Conservation (phyloP, 495 filamentous ascomycete species). For the Aspergillus asperescens region DNA sequence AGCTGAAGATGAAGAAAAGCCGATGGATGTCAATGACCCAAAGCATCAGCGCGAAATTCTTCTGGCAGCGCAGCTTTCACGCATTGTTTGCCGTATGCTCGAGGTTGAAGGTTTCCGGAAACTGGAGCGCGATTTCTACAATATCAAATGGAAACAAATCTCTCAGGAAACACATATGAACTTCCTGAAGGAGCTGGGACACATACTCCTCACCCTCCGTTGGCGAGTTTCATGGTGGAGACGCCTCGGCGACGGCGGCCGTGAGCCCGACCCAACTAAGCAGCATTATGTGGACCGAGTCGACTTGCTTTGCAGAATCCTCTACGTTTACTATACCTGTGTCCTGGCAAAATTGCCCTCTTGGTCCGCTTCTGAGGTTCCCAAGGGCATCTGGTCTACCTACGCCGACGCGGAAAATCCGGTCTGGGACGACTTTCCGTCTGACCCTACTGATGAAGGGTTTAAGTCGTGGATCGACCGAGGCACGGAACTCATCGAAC, state of each 20-base stretch:
- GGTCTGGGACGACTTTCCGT: constrained; percentile 44
- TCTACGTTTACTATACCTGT: constrained; percentile 49
- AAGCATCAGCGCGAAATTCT: constrained; percentile 42
- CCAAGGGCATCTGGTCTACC: constrained; percentile 41
- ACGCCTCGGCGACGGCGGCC: constrained; percentile 41
- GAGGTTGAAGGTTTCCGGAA: constrained; percentile 49
- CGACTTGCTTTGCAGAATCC: constrained; percentile 43
- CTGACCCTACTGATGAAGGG: constrained; percentile 38
- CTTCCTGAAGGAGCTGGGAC: constrained; percentile 41
- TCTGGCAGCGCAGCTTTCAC: constrained; percentile 43
- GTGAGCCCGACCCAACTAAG: constrained; percentile 37
- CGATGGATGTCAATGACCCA: constrained; percentile 39
- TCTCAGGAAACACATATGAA: constrained; percentile 40
- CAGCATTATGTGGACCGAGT: constrained; percentile 46
- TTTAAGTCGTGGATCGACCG: constrained; percentile 41
- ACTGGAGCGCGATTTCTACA: constrained; percentile 47
- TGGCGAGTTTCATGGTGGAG: constrained; percentile 51
- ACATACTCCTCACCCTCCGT: constrained; percentile 44
- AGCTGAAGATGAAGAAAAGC: constrained; percentile 28
- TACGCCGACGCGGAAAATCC: constrained; percentile 43
- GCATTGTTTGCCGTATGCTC: constrained; percentile 47
- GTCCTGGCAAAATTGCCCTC: constrained; percentile 45
- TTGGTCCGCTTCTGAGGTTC: constrained; percentile 35
- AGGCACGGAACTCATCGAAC: constrained; percentile 40
- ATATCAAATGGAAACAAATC: constrained; percentile 49